Evolutionary conservation across 306 rosid species (phyloP).

Genomic region (Pterocarpus macrocarpus): DNA sequence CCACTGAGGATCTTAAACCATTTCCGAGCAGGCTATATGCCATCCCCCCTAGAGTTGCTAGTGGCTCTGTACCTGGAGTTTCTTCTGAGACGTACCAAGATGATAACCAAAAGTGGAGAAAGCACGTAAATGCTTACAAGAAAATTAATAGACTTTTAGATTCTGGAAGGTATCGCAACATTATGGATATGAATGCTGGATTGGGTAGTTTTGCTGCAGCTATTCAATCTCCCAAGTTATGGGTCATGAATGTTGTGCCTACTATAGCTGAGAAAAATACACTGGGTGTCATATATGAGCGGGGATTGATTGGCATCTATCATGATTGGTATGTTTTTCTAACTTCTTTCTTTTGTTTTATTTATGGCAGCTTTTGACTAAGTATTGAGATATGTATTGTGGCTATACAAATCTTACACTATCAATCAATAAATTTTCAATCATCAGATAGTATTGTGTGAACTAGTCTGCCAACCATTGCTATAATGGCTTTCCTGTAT

Average conservation of each 20-base stretch:
- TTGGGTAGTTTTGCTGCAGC: constrained; percentile 86
- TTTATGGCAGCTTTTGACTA: constrained; percentile 14
- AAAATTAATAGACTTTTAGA: constrained; percentile 65
- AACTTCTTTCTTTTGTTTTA: neutral
- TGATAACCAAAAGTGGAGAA: constrained; percentile 74
- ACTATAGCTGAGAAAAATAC: constrained; percentile 78
- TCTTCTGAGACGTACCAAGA: constrained; percentile 62
- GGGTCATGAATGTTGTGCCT: constrained; percentile 95
- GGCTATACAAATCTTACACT: neutral
- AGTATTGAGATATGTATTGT: neutral
- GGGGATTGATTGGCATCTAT: constrained; percentile 85
- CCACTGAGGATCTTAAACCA: constrained; percentile 60
- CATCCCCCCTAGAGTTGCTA: constrained; percentile 70
- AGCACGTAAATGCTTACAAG: constrained; percentile 71
- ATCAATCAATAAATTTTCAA: neutral
- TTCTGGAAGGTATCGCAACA: constrained; percentile 81
- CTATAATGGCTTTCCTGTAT: neutral
- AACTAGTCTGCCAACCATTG: constrained; percentile 8
- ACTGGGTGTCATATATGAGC: constrained; percentile 73
- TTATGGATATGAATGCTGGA: constrained; percentile 75
- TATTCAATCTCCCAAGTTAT: constrained; percentile 67
- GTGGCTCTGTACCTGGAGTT: constrained; percentile 72
- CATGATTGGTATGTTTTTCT: constrained; percentile 77
- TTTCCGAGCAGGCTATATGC: constrained; percentile 73
- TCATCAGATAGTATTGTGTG: constrained; percentile 9